Percentiles rank a stretch among this genome's conserved stretches.
Evolutionary conservation across 805 yeast species (phyloP).

Genomic region (Candida insectorum): DNA sequence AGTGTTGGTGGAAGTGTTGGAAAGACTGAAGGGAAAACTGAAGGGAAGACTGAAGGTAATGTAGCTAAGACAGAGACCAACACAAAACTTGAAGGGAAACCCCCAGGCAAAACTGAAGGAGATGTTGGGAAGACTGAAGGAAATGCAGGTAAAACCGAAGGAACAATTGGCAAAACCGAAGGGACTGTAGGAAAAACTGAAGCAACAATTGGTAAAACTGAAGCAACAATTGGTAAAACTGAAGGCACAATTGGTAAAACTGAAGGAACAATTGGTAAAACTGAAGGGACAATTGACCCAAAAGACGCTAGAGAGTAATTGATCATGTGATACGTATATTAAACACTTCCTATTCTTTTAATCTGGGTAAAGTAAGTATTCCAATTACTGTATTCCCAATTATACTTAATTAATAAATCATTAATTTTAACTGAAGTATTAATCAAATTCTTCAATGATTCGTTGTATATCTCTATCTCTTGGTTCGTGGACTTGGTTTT

Average conservation of each 20-base stretch:
- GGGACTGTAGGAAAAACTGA: slow-evolving; percentile 5
- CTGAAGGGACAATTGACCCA: slow-evolving; percentile 7
- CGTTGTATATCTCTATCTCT: slow-evolving; percentile 57
- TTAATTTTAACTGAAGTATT: slow-evolving; percentile 7
- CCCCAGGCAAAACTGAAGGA: slow-evolving; percentile 9
- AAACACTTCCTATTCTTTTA: slow-evolving; percentile 1
- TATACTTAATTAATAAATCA: slow-evolving; percentile 8
- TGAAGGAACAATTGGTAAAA: slow-evolving; percentile 8
- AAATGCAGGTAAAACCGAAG: slow-evolving; percentile 4
- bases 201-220: slow-evolving; percentile 9
- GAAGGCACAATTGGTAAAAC: slow-evolving; percentile 5
- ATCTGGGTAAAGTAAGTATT: slow-evolving; percentile 9
- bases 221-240: slow-evolving; percentile 7
- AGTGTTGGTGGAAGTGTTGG: slow-evolving; percentile 5
- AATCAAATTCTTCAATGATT: slow-evolving; percentile 22
- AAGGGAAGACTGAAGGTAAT: slow-evolving; percentile 7
- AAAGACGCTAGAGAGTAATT: too few relatives aligned
- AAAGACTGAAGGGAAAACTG: slow-evolving; percentile 10
- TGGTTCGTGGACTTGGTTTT: slow-evolving; percentile 65
- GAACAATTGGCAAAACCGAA: slow-evolving; percentile 8
- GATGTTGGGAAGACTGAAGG: slow-evolving; percentile 11
- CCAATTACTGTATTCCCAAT: slow-evolving; percentile 11
- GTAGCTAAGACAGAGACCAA: slow-evolving; percentile 6
- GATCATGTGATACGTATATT: too few relatives aligned
- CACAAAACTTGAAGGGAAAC: slow-evolving; percentile 11